phyloP scores from a whole-genome alignment of 1,284 basidiomycete genomes.

The Ceratobasidium sp. region DNA sequence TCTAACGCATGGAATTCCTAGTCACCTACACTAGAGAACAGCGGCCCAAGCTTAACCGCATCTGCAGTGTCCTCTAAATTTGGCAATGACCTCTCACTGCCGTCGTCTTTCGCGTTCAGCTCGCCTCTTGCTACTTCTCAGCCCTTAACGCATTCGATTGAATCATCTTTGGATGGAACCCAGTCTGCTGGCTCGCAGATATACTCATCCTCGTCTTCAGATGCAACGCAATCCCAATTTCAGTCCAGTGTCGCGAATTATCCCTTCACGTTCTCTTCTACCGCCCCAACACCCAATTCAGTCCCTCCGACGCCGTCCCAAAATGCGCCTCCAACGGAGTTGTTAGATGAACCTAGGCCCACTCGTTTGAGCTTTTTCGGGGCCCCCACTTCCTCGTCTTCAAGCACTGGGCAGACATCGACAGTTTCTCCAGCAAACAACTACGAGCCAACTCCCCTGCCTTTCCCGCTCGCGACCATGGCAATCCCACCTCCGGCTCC shows the following conservation, averaged over 20 bases:
- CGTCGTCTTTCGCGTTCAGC: slow-evolving; percentile 39
- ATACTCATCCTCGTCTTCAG: slow-evolving; percentile 10
- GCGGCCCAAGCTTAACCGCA: background rate
- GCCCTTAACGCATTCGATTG: slow-evolving; percentile 4
- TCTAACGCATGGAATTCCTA: background rate
- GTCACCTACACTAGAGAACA: slow-evolving; percentile 4
- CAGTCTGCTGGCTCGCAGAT: slow-evolving; percentile 14
- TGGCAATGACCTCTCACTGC: slow-evolving; percentile 25
- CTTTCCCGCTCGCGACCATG: slow-evolving; percentile 14
- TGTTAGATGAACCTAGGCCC: background rate
- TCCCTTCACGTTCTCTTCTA: slow-evolving; percentile 31
- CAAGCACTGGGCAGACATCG: background rate
- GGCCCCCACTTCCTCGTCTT: slow-evolving; percentile 1
- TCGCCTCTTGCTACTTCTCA: slow-evolving; percentile 13
- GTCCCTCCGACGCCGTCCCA: background rate
- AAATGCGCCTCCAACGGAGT: background rate
- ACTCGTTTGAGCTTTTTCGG: background rate
- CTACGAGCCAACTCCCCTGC: background rate
- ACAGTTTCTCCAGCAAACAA: background rate
- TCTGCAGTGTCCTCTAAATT: slow-evolving; percentile 26
- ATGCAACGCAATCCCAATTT: slow-evolving; percentile 29
- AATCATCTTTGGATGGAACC: slow-evolving; percentile 41
- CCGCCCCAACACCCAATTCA: background rate
- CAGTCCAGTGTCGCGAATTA: slow-evolving; percentile 29
- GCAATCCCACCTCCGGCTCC: background rate